phyloP scores from a whole-genome alignment of 2,329 filamentous ascomycete genomes.

The Gaeumannomyces tritici region DNA sequence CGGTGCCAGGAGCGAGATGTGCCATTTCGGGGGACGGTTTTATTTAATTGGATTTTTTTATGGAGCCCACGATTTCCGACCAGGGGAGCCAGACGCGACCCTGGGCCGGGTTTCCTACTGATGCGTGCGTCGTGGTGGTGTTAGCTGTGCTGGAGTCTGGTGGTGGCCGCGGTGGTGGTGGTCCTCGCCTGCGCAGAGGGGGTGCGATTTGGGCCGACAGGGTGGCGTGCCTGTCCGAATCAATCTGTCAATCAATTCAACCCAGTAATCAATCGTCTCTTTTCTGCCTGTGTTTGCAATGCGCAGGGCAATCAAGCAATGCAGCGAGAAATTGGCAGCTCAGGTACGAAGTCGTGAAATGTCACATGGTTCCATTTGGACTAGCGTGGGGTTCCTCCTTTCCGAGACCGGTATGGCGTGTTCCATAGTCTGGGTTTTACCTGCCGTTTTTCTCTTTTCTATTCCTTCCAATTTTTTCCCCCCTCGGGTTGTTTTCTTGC shows the following conservation, averaged over 20 bases:
- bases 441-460: not conserved
- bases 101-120: constrained; percentile 19
- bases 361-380: not conserved
- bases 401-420: not conserved
- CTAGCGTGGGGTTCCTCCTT: not conserved
- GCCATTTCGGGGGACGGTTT: constrained; percentile 19
- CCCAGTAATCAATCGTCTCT: constrained; percentile 4
- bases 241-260: constrained; percentile 1
- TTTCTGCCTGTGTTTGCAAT: constrained; percentile 5
- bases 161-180: constrained; percentile 3
- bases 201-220: not conserved
- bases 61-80: constrained; percentile 26
- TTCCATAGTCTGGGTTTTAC: not conserved
- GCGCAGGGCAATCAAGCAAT: constrained; percentile 6
- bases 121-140: constrained; percentile 1
- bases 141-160: not conserved
- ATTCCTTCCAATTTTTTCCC: constrained; percentile 1
- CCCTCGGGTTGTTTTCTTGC: not conserved
- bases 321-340: constrained; percentile 3
- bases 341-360: not conserved
- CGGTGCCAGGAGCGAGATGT: constrained; percentile 13
- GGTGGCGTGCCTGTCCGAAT: constrained; percentile 5
- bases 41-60: constrained; percentile 28
- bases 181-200: not conserved
- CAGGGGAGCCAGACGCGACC: constrained; percentile 17